Conservation (phyloP, 768 basidiomycete genomes). For the Boletus speciosus region DNA sequence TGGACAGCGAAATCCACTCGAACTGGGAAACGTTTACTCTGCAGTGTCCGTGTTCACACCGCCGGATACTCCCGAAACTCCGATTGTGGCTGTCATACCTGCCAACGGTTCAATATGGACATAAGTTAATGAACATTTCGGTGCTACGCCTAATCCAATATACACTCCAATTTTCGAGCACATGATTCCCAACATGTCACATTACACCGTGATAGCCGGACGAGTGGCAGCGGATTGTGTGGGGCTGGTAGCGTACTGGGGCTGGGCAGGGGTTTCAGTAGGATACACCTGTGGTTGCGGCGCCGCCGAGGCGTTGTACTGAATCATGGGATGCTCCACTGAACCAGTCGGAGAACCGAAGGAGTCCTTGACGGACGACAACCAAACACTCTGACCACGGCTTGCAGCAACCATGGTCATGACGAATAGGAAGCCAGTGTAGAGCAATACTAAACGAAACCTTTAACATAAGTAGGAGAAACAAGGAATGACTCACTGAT, state of each 20-base stretch:
- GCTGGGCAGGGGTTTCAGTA: neutral
- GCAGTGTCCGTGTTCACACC: slow-evolving; percentile 10
- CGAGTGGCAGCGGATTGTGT: neutral
- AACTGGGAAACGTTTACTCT: slow-evolving; percentile 17
- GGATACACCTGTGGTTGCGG: neutral
- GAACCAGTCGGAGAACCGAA: slow-evolving; percentile 9
- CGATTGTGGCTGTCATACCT: slow-evolving; percentile 20
- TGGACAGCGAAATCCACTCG: slow-evolving; percentile 13
- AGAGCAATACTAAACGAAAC: slow-evolving; percentile 30
- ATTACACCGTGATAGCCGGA: neutral
- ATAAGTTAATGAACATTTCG: neutral
- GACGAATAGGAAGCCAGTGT: slow-evolving; percentile 24
- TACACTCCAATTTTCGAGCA: neutral
- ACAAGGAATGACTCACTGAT: slow-evolving; percentile 22
- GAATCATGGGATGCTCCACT: slow-evolving; percentile 15
- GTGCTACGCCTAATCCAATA: neutral
- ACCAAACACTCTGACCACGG: slow-evolving; percentile 33
- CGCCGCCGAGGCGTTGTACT: slow-evolving; percentile 10
- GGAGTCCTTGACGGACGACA: slow-evolving; percentile 31
- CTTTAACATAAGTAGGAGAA: neutral
- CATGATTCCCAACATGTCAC: neutral
- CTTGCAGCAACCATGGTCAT: slow-evolving; percentile 25
- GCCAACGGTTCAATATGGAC: neutral
- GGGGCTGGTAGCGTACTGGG: neutral
- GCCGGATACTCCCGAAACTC: slow-evolving; percentile 31